A percentile compares a stretch with the other conserved stretches of the same genome.
These are phyloP conservation scores for Stephania japonica DNA, from an alignment of 164 flowering plant species.

Conservation along the genomic window DNA sequence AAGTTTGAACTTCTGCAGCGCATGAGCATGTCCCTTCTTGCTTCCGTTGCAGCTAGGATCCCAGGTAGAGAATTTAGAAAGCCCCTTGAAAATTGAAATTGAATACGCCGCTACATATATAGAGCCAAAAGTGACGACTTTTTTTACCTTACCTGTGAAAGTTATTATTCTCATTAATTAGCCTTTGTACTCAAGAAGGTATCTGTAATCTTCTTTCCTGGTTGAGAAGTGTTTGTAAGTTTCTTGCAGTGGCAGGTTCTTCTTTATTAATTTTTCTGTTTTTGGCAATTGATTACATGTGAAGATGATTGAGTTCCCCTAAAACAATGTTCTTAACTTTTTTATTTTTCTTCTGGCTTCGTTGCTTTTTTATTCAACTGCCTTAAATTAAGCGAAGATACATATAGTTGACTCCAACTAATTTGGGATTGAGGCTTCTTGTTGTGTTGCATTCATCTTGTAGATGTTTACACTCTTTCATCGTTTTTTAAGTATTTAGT, in stretches of 20 bases:
- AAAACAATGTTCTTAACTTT: background rate
- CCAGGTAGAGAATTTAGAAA: background rate
- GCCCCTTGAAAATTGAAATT: background rate
- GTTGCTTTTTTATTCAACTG: too few species aligned
- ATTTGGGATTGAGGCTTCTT: too few species aligned
- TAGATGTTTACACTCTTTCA: too few species aligned
- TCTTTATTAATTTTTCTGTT: background rate
- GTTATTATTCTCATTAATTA: slow-evolving; percentile 16
- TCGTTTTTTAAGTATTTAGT: too few species aligned
- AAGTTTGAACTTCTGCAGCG: slow-evolving; percentile 7
- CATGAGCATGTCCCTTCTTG: slow-evolving; percentile 8
- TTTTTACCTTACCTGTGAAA: slow-evolving; percentile 14
- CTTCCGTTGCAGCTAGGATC: slow-evolving; percentile 13
- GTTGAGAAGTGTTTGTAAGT: slow-evolving; percentile 9
- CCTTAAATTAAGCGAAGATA: too few species aligned
- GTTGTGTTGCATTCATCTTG: too few species aligned
- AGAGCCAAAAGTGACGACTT: slow-evolving; percentile 10
- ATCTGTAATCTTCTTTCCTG: slow-evolving; percentile 11
- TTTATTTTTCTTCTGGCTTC: background rate
- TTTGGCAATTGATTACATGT: background rate
- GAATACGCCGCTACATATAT: background rate
- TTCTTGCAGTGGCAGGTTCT: slow-evolving; percentile 6
- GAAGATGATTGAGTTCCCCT: background rate
- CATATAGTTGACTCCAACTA: too few species aligned
- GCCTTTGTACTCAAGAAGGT: slow-evolving; percentile 17